Percentiles rank a stretch among this genome's conserved stretches.
Conservation (phyloP, 306 rosid genomes). For the Neltuma alba region DNA sequence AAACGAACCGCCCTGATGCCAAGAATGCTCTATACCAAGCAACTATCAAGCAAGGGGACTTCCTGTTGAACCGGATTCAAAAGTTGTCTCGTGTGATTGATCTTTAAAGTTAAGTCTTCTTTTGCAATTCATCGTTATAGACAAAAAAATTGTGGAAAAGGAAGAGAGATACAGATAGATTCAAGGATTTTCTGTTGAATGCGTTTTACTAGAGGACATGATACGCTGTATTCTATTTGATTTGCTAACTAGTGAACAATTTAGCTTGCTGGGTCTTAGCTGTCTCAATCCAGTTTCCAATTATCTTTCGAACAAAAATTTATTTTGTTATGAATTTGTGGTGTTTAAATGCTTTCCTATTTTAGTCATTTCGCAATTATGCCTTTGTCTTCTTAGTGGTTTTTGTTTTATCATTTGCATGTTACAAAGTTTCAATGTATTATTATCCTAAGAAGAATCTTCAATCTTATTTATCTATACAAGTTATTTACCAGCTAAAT, state of each 20-base stretch:
- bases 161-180: conserved; percentile 20
- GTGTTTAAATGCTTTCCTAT: conserved; percentile 1
- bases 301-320: background rate
- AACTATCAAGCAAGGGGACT: conserved; percentile 96
- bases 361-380: background rate
- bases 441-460: no score
- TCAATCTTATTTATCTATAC: no score
- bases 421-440: no score
- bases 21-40: conserved; percentile 97
- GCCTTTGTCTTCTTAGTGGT: background rate
- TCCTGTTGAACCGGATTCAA: conserved; percentile 89
- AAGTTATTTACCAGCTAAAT: no score
- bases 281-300: conserved; percentile 17
- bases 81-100: conserved; percentile 94
- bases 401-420: background rate
- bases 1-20: conserved; percentile 92
- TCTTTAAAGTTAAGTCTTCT: conserved; percentile 46
- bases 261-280: conserved; percentile 3
- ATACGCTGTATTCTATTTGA: conserved; percentile 23
- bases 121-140: conserved; percentile 17
- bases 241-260: conserved; percentile 34
- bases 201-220: conserved; percentile 28
- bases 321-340: background rate
- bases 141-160: conserved; percentile 20
- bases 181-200: conserved; percentile 30